Base-by-base conservation (phyloP, 768 basidiomycete genomes). In the Mrakia hoshinonis region DNA sequence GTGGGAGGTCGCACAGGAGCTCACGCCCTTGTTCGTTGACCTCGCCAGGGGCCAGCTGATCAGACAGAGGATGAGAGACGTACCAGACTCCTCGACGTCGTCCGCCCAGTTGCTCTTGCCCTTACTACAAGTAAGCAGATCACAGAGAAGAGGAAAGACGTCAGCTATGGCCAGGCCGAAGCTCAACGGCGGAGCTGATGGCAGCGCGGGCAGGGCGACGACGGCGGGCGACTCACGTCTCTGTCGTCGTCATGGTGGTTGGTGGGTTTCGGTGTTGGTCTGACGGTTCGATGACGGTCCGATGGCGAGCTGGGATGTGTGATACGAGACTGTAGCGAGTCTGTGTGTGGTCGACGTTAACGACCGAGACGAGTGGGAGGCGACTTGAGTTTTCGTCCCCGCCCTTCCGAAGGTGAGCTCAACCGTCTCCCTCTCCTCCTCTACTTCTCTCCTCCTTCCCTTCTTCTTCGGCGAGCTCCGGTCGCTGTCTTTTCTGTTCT, bases 81-180 rank as follows among this genome's bases (percentile, higher is more conserved):
- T 73, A 85, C 87, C 88, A 74, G 86, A 82, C 63, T 90, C 89
- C 78, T 90, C 89, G 75, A 90, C 86, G 73, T 92, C 89, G 80
- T 92, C 90, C 51, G 90, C 90, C 90, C 90, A 92, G 7, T 72
- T 72, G 64, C 64, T 72, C 65, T 72, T 70, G 29, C 61, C 47
- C 49, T 39, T 67, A 26, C 62, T 47, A 22, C n/a, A 20, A 3
- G 15, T 10, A 26, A 9, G 13, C 1, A 31, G 29, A 47, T 4
- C 38, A 22, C 39, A 29, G 55, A 12, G 5, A 24, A 58, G 39
- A 3, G 29, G 39, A 5, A 20, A 31, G 15, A 46, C 7, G 46
- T 58, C 39, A 69, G 46, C 36, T 29, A 39, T 13, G 55, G 43
- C 18, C 10, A 13, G 34, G 34, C 13, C 4, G 20, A 11, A 10